Evolutionary conservation across 2,329 filamentous ascomycete genomes (phyloP), one percentile per base, ranked within the genome.

Genomic region (Fusarium sulawesiense): DNA sequence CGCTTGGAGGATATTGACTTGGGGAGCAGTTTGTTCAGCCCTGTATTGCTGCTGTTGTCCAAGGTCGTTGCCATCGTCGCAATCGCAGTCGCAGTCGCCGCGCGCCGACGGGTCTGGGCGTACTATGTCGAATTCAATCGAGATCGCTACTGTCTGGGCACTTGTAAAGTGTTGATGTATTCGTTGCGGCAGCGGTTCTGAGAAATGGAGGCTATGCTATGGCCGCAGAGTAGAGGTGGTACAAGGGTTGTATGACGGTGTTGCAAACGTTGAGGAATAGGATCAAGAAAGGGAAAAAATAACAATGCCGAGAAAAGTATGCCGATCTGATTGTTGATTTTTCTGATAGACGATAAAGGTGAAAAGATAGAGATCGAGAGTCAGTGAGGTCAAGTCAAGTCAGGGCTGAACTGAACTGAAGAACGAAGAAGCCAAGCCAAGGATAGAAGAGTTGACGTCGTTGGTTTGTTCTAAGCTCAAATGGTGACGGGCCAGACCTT

Each of bases 1-100:
- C 85, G 83, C 73, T 84, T 86, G 49, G 81, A 80, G 29, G 80
- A 78, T 56, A 89, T 82, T 40, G 82, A 80, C 74, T 85, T 87
- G 54, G 86, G 83, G 37, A 89, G 77, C 30, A 89, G 81, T 78
- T 87, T 88, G 60, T 80, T 82, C 45, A 87, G 77, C 14, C 81
- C 79, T 66, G 76, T 80, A 68, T 64, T 74, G 59, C 64, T 70
- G 30, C 73, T 71, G 71, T 68, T 75, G 48, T 75, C 74, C 64
- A 74, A 64, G 41, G 60, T 68, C 20, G 71, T 56, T 50, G 66
- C 32, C 56, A 58, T 51, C 21, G 46, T 62, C 46, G 34, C 41
- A 20, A 45, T 56, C 45, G 29, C 50, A 13, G 40, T 56, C 45
- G 29, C 46, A 13, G 44, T 60, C 47, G 49, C 41, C 41, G 40